phyloP scores from a whole-genome alignment of 2,329 filamentous ascomycete species.

The Sphaceloma murrayae region DNA sequence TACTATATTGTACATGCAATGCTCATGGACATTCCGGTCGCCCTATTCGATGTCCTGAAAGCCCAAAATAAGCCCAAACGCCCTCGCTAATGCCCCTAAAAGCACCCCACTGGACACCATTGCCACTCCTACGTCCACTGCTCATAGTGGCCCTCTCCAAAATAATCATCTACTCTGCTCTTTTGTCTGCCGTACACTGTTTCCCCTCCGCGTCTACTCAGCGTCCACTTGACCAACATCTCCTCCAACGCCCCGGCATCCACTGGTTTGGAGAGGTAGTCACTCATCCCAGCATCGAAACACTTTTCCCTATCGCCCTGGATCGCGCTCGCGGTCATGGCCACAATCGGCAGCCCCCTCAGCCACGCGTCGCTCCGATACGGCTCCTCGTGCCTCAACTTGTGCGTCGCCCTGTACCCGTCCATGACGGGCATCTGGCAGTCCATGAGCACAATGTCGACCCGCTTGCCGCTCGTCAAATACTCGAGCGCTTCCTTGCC shows the following conservation, averaged over 20 bases:
- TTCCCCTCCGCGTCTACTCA: slow-evolving; percentile 6
- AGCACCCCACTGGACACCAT: neutral
- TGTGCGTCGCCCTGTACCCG: slow-evolving; percentile 18
- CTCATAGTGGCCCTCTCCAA: neutral
- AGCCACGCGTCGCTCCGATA: slow-evolving; percentile 6
- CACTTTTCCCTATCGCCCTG: slow-evolving; percentile 20
- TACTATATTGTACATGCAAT: too few species aligned
- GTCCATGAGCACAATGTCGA: slow-evolving; percentile 17
- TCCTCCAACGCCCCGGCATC: slow-evolving; percentile 11
- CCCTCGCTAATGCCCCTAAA: slow-evolving; percentile 4
- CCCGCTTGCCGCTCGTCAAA: slow-evolving; percentile 7
- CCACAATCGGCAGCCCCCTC: slow-evolving; percentile 17
- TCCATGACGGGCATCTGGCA: slow-evolving; percentile 19
- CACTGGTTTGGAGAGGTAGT: slow-evolving; percentile 18
- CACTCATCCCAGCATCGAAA: slow-evolving; percentile 19
- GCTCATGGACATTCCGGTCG: too few species aligned
- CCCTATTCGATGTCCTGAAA: too few species aligned
- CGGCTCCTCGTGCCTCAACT: slow-evolving; percentile 15
- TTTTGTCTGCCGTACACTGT: neutral
- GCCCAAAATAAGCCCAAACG: neutral
- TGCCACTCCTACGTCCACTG: neutral
- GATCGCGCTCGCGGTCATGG: slow-evolving; percentile 20
- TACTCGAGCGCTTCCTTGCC: slow-evolving; percentile 18
- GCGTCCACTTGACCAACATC: slow-evolving; percentile 15
- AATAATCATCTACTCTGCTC: neutral